Percentiles rank a stretch among this genome's conserved stretches.
Conservation (phyloP, 2,329 filamentous ascomycete species). For the Fusarium pininemorale region DNA sequence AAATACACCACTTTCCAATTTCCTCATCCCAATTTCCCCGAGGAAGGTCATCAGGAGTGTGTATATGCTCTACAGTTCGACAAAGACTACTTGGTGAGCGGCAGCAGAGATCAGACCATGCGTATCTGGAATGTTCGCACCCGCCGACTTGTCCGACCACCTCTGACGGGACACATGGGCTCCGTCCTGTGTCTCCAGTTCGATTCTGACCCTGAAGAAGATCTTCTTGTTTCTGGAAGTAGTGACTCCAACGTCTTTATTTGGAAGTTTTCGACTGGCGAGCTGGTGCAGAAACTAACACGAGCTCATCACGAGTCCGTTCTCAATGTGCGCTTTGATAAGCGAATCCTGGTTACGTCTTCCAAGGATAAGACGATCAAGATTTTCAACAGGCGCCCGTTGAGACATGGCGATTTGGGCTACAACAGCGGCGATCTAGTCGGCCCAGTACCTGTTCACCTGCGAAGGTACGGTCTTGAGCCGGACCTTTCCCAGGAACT, state of each 20-base stretch:
- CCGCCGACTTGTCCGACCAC: slow-evolving; percentile 76
- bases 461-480: slow-evolving; percentile 66
- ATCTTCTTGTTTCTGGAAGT: slow-evolving; percentile 93
- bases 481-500: slow-evolving; percentile 57
- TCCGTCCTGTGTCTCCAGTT: slow-evolving; percentile 97
- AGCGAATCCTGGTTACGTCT: slow-evolving; percentile 90
- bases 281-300: slow-evolving; percentile 78
- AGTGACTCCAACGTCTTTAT: slow-evolving; percentile 91
- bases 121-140: slow-evolving; percentile 91
- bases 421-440: slow-evolving; percentile 57
- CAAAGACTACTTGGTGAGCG: slow-evolving; percentile 86
- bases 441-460: slow-evolving; percentile 61
- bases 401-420: slow-evolving; percentile 69
- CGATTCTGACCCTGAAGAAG: slow-evolving; percentile 85
- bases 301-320: slow-evolving; percentile 90
- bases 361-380: slow-evolving; percentile 98
- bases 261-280: slow-evolving; percentile 92
- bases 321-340: slow-evolving; percentile 91
- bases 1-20: slow-evolving; percentile 88
- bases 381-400: slow-evolving; percentile 83
- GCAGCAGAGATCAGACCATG: slow-evolving; percentile 87
- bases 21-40: slow-evolving; percentile 80
- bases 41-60: slow-evolving; percentile 90
- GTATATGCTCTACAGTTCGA: slow-evolving; percentile 95
- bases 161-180: slow-evolving; percentile 79